Base-by-base conservation (phyloP, 495 filamentous ascomycete genomes). In the Penicillium lagena region DNA sequence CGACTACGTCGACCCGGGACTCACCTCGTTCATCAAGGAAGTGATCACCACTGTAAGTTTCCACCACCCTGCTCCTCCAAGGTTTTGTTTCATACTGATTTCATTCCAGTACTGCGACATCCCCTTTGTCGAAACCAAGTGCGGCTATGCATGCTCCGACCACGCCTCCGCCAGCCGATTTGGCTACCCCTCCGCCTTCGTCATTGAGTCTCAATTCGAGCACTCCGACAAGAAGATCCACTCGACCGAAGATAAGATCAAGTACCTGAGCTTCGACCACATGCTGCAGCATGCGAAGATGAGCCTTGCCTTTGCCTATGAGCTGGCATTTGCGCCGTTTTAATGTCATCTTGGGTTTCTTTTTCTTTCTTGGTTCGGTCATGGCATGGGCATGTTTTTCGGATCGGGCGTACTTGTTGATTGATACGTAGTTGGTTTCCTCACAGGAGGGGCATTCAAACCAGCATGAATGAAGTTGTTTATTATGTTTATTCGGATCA, bases 201-300 rank as follows among this genome's bases (percentile, higher is more conserved):
- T 96, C 10, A 96, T 96, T 46, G 93, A 99, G 66, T 87, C 84
- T 15, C 81, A 84, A 22, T 94, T 96, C 54, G 79, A 85, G 63
- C 79, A 93, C 55, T 86, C 79, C 27, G 86, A 95, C 61, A 81
- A 87, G 63, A 81, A 89, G 51, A 96, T 98, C 55, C 94, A 97
- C 65, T 85, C 85, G 15, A 88, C 87, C 2, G 86, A 94, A 39
- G 93, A 99, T 62, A 73, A 77, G 60, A 85, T 96, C 54, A 79
- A 93, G 59, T 88, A 87, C 51, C 71, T 99, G 45, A 89, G 82
- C 58, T 97, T 96, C 58, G 86, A 94, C 59, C 93, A 99, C 63
- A 99, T 99, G 93, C 73, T 95, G 42, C 87, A 99, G 69, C 93
- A 99, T 63, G 93, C 90, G 1, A 86, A 85, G 64, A 73, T 99